Base-by-base conservation (phyloP, 768 basidiomycete genomes). In the Panaeolus papilionaceus region DNA sequence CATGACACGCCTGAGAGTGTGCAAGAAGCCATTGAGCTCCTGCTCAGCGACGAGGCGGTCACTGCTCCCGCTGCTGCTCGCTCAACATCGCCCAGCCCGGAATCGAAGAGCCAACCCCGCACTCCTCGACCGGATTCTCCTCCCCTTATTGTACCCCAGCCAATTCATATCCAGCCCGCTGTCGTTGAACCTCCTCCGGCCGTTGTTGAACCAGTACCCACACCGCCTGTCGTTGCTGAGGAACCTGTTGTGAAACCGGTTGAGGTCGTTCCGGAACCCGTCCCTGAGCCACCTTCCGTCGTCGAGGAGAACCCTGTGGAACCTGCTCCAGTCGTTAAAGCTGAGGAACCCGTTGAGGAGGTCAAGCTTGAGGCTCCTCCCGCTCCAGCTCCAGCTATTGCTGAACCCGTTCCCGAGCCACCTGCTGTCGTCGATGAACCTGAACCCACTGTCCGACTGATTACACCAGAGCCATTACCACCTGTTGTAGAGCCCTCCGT, bases 1-100 rank as follows among this genome's bases (percentile, higher is more conserved):
- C 14, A 58, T 58, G 54, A 58, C 14, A 58, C 54, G 2, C 54
- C 54, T 58, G 54, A 58, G 28, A 58, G 54, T 58, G 54, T 58
- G 28, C 54, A 58, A 14, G 54, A 58, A 28, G 54, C 54, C 6
- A 28, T 58, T 33, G 54, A 58, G 54, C 54, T 58, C 33, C 14
- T 58, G 28, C 54, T 58, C 28, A 58, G 54, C 16, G 54, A 58
- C 28, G 54, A 9, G 28, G 54, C 54, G 6, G 54, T 58, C 26
- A 58, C 54, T 58, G 54, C 54, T 9, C 28, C 54, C 28, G 54
- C 28, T 18, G 54, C 54, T 33, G 54, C 54, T 2, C 54, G 54
- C 11, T 58, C 54, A 58, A 58, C 54, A 7, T 58, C 54, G 28
- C 54, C 54, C 16, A 58, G 54, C 54, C 54, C 54, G 28, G 54